These are phyloP conservation scores for Ogataea neopini DNA, from an alignment of 805 yeast species.

Conservation along the genomic window DNA sequence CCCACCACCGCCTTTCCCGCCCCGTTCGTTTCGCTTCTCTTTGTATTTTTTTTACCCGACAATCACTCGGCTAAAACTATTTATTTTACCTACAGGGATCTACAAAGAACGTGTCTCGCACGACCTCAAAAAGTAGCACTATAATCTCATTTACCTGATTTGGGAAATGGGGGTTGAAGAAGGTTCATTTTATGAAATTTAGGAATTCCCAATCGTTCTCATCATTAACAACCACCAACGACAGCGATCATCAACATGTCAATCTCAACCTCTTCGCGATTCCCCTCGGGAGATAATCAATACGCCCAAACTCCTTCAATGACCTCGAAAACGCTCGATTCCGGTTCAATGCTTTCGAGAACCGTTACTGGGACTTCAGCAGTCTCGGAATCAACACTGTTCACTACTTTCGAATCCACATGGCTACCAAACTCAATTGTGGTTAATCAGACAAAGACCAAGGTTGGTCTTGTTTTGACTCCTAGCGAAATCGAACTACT, in stretches of 20 bases:
- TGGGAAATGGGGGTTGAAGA: not conserved
- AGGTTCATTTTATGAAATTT: not conserved
- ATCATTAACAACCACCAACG: not conserved
- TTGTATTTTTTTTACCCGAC: too few relatives aligned
- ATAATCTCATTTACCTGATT: constrained; percentile 1
- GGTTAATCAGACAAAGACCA: constrained; percentile 26
- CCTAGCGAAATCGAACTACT: constrained; percentile 45
- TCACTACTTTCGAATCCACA: constrained; percentile 32
- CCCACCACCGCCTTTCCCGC: too few relatives aligned
- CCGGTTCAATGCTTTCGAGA: constrained; percentile 22
- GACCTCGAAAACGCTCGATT: constrained; percentile 10
- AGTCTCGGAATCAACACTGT: constrained; percentile 29
- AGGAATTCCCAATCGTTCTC: not conserved
- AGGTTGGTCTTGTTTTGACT: constrained; percentile 29
- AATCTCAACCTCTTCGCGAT: constrained; percentile 9
- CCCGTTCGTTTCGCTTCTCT: too few relatives aligned
- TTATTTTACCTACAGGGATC: constrained; percentile 1
- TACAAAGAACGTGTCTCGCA: not conserved
- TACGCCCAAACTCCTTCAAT: constrained; percentile 6
- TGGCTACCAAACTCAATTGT: constrained; percentile 37
- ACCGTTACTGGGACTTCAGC: constrained; percentile 30
- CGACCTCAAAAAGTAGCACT: not conserved
- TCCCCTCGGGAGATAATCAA: constrained; percentile 2
- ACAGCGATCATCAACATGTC: constrained; percentile 5
- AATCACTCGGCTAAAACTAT: not conserved